A percentile compares a stretch with the other conserved stretches of the same genome.
Conservation (phyloP, 2,329 filamentous ascomycete species). For the Cercospora beticola region DNA sequence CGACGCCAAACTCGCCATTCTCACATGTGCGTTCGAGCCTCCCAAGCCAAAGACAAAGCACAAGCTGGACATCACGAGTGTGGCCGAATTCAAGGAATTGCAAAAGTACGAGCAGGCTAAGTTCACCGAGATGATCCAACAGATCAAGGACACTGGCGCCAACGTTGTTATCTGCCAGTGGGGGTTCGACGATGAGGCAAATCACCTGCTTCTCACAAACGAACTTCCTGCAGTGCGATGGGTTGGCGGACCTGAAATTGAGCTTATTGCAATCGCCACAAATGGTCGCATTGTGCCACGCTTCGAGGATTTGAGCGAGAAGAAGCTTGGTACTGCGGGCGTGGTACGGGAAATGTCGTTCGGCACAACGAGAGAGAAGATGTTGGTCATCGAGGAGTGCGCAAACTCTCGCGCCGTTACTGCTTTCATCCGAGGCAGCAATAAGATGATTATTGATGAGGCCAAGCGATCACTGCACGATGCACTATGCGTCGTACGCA, state of each 20-base stretch:
- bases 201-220: slow-evolving; percentile 95
- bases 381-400: slow-evolving; percentile 99
- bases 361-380: slow-evolving; percentile 97
- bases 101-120: slow-evolving; percentile 95
- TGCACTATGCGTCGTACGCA: slow-evolving; percentile 94
- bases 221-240: slow-evolving; percentile 92
- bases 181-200: slow-evolving; percentile 99
- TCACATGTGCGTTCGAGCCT: slow-evolving; percentile 97
- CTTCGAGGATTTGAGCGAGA: slow-evolving; percentile 87
- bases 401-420: slow-evolving; percentile 97
- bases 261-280: slow-evolving; percentile 96
- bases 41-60: slow-evolving; percentile 99
- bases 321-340: slow-evolving; percentile 88
- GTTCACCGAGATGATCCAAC: slow-evolving; percentile 97
- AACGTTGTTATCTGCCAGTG: slow-evolving; percentile 99
- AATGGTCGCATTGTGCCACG: slow-evolving; percentile 96
- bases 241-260: slow-evolving; percentile 97
- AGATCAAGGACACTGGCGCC: slow-evolving; percentile 95
- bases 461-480: slow-evolving; percentile 97
- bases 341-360: slow-evolving; percentile 94
- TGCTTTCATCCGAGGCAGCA: slow-evolving; percentile 92
- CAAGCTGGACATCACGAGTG: slow-evolving; percentile 93
- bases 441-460: slow-evolving; percentile 99
- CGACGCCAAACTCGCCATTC: slow-evolving; percentile 94
- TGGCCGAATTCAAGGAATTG: slow-evolving; percentile 97